Conservation (phyloP, 306 rosid species). For the Pterocarpus santalinus region DNA sequence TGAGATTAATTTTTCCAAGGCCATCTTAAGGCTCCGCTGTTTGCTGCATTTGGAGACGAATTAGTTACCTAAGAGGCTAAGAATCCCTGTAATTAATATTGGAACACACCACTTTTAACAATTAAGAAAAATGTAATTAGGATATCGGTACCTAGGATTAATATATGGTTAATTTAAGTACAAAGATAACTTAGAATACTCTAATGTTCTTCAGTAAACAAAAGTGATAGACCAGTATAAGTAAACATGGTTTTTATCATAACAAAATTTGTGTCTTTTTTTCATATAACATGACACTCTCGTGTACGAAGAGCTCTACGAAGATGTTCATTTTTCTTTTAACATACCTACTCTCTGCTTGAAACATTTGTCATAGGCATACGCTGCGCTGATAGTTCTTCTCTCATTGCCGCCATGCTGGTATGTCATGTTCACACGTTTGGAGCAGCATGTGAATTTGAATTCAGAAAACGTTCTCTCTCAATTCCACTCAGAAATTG, state of each 20-base stretch:
- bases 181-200: too few relatives aligned
- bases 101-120: not conserved
- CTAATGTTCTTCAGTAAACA: too few relatives aligned
- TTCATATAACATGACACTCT: too few relatives aligned
- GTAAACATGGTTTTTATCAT: too few relatives aligned
- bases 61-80: not conserved
- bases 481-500: conserved; percentile 46
- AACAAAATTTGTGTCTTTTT: too few relatives aligned
- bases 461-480: conserved; percentile 38
- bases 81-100: not conserved
- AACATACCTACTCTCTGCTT: too few relatives aligned
- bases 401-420: conserved; percentile 39
- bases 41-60: not conserved
- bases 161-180: too few relatives aligned
- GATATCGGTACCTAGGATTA: not conserved
- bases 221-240: too few relatives aligned
- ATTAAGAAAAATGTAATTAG: not conserved
- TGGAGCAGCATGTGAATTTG: conserved; percentile 30
- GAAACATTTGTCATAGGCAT: conserved; percentile 37
- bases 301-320: too few relatives aligned
- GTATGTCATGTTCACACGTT: conserved; percentile 41
- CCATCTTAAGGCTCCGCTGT: too few relatives aligned
- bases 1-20: too few relatives aligned
- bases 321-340: too few relatives aligned
- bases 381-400: conserved; percentile 11